phyloP scores from a whole-genome alignment of 345 rosid species.

The Chamaenerion angustifolium region DNA sequence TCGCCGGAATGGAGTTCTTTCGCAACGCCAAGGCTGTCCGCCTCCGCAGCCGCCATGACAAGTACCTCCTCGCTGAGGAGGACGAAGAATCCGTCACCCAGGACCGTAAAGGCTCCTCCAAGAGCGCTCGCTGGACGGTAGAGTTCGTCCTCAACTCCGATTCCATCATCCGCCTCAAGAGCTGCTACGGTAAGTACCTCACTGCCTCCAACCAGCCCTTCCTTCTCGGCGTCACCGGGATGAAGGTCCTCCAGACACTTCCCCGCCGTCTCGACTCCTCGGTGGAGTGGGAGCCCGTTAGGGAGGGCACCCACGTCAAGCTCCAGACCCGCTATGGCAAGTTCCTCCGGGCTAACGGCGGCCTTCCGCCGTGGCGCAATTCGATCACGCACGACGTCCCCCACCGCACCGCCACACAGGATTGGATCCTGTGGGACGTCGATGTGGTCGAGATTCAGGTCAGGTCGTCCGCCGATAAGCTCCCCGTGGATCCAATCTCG shows the following conservation, averaged over 20 bases:
- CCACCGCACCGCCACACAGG: slow-evolving; percentile 55
- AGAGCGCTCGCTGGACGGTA: slow-evolving; percentile 56
- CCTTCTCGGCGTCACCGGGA: slow-evolving; percentile 64
- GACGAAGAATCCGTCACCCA: slow-evolving; percentile 62
- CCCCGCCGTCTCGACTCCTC: slow-evolving; percentile 39
- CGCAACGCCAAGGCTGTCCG: slow-evolving; percentile 61
- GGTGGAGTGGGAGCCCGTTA: slow-evolving; percentile 66
- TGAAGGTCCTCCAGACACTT: slow-evolving; percentile 48
- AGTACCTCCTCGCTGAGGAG: slow-evolving; percentile 55
- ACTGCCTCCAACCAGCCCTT: slow-evolving; percentile 76
- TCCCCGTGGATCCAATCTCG: slow-evolving; percentile 9
- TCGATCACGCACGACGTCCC: slow-evolving; percentile 70
- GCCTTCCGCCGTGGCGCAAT: slow-evolving; percentile 82
- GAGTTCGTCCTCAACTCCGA: slow-evolving; percentile 38
- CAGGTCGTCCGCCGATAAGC: slow-evolving; percentile 18
- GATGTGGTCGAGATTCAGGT: slow-evolving; percentile 46
- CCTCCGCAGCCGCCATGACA: slow-evolving; percentile 62
- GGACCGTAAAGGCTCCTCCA: slow-evolving; percentile 46
- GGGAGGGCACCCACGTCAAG: slow-evolving; percentile 37
- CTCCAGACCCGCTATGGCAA: slow-evolving; percentile 50
- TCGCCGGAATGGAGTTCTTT: slow-evolving; percentile 63
- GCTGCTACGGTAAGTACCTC: slow-evolving; percentile 56
- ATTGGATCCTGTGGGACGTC: slow-evolving; percentile 66
- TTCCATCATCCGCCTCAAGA: slow-evolving; percentile 47
- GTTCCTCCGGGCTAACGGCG: slow-evolving; percentile 70